A percentile compares a stretch with the other conserved stretches of the same genome.
Conservation (phyloP, 2,329 filamentous ascomycete genomes). For the Zasmidium angulare region DNA sequence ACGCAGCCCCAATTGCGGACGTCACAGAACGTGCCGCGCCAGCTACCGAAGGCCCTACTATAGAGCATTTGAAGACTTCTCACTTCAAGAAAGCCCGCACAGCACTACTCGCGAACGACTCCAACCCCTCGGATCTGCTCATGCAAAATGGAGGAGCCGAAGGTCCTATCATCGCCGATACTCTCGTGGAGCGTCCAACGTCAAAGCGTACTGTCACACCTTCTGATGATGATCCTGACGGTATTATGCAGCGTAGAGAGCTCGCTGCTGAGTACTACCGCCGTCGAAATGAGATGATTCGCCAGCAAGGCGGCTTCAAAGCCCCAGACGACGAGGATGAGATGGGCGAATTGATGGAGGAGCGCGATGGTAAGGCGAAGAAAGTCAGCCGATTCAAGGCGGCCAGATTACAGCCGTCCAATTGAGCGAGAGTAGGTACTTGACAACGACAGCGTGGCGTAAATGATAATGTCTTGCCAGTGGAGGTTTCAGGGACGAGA, state of each 20-base stretch:
- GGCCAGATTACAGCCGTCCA: slow-evolving; percentile 31
- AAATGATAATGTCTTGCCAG: too few relatives aligned
- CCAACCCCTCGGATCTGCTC: slow-evolving; percentile 2
- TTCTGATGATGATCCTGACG: slow-evolving; percentile 51
- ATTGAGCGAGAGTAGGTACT: neutral
- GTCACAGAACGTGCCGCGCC: slow-evolving; percentile 43
- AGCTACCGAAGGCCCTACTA: slow-evolving; percentile 7
- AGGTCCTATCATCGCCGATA: slow-evolving; percentile 46
- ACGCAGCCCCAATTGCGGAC: slow-evolving; percentile 30
- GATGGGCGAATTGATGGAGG: slow-evolving; percentile 59
- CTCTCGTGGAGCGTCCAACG: slow-evolving; percentile 52
- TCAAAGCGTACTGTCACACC: slow-evolving; percentile 21
- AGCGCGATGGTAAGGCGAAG: slow-evolving; percentile 38
- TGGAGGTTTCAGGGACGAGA: neutral
- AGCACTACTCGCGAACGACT: neutral
- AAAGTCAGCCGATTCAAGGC: slow-evolving; percentile 41
- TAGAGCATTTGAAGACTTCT: slow-evolving; percentile 38
- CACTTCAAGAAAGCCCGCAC: slow-evolving; percentile 40
- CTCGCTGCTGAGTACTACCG: slow-evolving; percentile 81
- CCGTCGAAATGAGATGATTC: slow-evolving; percentile 78
- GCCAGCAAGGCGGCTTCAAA: slow-evolving; percentile 78
- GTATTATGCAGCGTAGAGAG: slow-evolving; percentile 70
- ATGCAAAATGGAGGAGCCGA: slow-evolving; percentile 15
- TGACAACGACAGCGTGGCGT: slow-evolving; percentile 3
- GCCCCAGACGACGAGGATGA: slow-evolving; percentile 57